A percentile compares a stretch with the other conserved stretches of the same genome.
Evolutionary conservation across 495 filamentous ascomycete genomes (phyloP).

Genomic region (Hypomontagnella monticulosa): DNA sequence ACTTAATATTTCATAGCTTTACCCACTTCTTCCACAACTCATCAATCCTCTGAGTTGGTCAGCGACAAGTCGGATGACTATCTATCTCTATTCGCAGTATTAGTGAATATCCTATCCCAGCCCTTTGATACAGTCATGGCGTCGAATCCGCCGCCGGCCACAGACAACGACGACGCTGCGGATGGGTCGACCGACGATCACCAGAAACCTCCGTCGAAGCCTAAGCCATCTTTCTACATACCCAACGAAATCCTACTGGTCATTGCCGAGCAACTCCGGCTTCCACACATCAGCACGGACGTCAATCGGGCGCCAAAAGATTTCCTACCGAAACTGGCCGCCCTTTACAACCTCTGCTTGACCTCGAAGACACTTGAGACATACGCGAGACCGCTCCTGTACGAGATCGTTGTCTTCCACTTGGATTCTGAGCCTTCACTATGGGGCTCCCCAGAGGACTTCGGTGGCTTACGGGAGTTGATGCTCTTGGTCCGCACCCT

Average conservation of each 20-base stretch:
- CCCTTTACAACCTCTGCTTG: conserved; percentile 24
- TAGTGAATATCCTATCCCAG: neutral
- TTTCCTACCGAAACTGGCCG: conserved; percentile 1
- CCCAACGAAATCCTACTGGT: conserved; percentile 2
- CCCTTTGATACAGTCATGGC: conserved; percentile 1
- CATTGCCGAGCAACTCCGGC: conserved; percentile 7
- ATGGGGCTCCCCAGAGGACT: neutral
- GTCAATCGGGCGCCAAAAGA: neutral
- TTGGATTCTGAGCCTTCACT: neutral
- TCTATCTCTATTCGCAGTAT: conserved; percentile 1
- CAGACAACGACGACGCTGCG: neutral
- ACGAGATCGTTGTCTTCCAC: conserved; percentile 22
- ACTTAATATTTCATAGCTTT: too few species aligned
- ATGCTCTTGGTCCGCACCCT: conserved; percentile 23
- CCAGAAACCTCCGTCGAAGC: neutral
- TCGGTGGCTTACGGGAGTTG: neutral
- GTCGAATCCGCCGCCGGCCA: neutral
- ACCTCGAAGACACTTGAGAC: neutral
- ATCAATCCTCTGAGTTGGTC: too few species aligned
- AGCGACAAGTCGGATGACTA: neutral
- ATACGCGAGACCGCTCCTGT: conserved; percentile 18
- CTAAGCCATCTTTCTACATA: neutral
- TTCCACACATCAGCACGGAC: conserved; percentile 8
- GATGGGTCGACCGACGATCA: neutral
- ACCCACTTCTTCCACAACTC: too few species aligned